Conservation (phyloP, 2,329 filamentous ascomycete species). For the Alternaria dauci region DNA sequence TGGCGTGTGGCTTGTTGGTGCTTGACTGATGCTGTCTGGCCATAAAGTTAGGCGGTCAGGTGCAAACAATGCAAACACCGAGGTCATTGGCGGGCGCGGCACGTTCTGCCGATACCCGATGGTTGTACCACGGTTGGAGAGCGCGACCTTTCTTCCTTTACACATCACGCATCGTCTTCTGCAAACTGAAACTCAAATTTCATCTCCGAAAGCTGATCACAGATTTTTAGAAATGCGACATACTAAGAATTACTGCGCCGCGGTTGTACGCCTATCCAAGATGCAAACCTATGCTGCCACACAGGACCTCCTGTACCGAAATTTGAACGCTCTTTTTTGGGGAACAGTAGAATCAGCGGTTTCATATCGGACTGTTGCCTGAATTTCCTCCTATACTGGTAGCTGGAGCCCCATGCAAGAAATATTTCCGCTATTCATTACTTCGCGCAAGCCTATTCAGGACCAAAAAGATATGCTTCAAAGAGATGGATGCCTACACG, state of each 20-base stretch:
- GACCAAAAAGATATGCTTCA: neutral
- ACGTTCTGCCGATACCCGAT: conserved; percentile 16
- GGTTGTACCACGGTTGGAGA: neutral
- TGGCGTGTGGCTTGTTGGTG: conserved; percentile 1
- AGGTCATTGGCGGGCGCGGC: conserved; percentile 8
- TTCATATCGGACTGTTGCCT: neutral
- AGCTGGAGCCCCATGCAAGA: neutral
- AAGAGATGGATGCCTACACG: neutral
- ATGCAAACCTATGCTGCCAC: neutral
- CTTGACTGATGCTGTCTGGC: conserved; percentile 31
- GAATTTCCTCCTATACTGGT: neutral
- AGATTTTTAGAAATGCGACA: neutral
- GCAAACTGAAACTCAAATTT: neutral
- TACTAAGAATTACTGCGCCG: neutral
- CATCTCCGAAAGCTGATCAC: neutral
- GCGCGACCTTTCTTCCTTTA: neutral
- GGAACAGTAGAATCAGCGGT: neutral
- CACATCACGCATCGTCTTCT: neutral
- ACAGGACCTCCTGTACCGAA: neutral
- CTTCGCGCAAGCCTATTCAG: neutral
- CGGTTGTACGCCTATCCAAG: neutral
- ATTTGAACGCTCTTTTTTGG: neutral
- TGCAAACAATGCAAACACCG: conserved; percentile 39
- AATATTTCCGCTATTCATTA: neutral
- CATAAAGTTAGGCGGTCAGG: conserved; percentile 32